These are phyloP conservation scores for Picea glauca DNA, from an alignment of 75 land plant genomes.

Conservation along the genomic window DNA sequence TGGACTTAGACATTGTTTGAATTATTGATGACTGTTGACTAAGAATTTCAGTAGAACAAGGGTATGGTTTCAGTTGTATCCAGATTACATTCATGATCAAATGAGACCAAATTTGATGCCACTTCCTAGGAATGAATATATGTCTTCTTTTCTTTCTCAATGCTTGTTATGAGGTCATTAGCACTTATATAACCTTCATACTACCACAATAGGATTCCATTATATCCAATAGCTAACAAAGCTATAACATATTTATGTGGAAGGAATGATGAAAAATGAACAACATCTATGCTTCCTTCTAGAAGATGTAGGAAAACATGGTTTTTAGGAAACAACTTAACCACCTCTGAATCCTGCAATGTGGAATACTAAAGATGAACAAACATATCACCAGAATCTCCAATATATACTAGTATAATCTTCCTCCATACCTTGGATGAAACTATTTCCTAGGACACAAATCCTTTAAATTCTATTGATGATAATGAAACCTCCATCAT, in stretches of 20 bases:
- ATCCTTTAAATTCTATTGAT: no score
- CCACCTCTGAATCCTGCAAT: background rate
- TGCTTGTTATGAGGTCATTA: background rate
- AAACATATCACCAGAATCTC: background rate
- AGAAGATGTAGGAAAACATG: background rate
- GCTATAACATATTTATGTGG: background rate
- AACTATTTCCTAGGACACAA: no score
- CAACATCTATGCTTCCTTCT: background rate
- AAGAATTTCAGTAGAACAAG: background rate
- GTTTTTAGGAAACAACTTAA: background rate
- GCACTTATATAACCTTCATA: background rate
- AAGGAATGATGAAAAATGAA: background rate
- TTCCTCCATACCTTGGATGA: no score
- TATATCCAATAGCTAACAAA: background rate
- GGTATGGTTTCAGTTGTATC: background rate
- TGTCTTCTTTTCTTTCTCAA: background rate
- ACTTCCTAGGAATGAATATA: background rate
- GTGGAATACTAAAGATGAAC: background rate
- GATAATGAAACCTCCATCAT: no score
- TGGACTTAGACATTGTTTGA: no score
- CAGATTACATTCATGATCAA: background rate
- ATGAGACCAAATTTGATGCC: background rate
- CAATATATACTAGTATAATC: no score
- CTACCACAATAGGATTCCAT: background rate
- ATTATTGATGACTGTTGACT: background rate